Conservation (phyloP, 169 alveolate species). For the Plasmodium malariae region DNA sequence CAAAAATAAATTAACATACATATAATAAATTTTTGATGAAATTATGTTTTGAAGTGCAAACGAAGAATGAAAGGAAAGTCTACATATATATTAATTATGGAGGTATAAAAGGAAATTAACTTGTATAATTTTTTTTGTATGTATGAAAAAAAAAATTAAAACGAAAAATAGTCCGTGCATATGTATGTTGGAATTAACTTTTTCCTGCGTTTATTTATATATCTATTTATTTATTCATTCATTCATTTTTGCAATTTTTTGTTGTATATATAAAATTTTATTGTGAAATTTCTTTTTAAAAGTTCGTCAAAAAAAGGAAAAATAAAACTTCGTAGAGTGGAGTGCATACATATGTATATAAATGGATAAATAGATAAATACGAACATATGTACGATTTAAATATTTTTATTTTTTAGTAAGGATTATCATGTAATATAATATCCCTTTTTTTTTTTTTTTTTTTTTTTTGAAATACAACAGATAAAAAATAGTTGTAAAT, state of each 20-base stretch:
- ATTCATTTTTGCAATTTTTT: not conserved
- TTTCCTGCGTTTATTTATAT: not conserved
- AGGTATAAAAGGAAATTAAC: not conserved
- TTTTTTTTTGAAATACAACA: not conserved
- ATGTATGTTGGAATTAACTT: not conserved
- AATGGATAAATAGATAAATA: not conserved
- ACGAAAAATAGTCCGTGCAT: not conserved
- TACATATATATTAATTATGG: not conserved
- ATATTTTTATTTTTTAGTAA: too few relatives aligned
- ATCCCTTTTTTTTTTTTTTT: too few relatives aligned
- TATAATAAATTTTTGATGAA: not conserved
- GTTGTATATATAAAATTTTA: not conserved
- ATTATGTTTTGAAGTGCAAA: slow-evolving; percentile 14
- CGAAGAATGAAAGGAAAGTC: not conserved
- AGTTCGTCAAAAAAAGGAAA: not conserved
- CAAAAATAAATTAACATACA: not conserved
- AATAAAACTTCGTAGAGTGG: not conserved
- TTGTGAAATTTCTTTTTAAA: not conserved
- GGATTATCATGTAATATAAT: too few relatives aligned
- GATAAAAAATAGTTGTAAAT: too few relatives aligned
- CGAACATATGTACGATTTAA: too few relatives aligned
- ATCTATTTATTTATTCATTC: too few relatives aligned
- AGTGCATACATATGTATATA: not conserved
- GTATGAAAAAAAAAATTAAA: not conserved
- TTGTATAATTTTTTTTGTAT: not conserved